These are phyloP conservation scores for Didymellaceae sp. DNA, from an alignment of 2,329 filamentous ascomycete genomes.

Conservation along the genomic window DNA sequence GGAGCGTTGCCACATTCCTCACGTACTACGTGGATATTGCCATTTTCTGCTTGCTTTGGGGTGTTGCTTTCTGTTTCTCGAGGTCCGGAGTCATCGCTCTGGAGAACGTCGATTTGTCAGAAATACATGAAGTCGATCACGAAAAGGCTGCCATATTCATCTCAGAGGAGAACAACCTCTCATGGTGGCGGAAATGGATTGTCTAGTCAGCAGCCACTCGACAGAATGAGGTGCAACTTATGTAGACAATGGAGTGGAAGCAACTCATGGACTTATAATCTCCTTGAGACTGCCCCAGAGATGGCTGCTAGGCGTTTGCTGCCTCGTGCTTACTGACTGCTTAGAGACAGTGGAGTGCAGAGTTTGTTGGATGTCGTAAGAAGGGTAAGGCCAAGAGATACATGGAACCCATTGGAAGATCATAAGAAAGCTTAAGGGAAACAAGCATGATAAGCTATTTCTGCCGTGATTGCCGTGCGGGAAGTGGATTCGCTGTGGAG, in stretches of 20 bases:
- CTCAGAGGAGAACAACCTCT: background rate
- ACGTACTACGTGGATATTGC: conserved; percentile 60
- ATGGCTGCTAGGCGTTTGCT: no score
- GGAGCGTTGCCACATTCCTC: conserved; percentile 53
- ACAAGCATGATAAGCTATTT: background rate
- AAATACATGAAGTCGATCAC: background rate
- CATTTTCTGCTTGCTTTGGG: conserved; percentile 15
- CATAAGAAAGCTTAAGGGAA: background rate
- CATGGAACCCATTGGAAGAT: background rate
- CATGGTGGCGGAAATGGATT: conserved; percentile 1
- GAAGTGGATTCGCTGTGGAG: conserved; percentile 1
- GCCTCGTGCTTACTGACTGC: no score
- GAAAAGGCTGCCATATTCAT: background rate
- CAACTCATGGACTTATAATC: no score
- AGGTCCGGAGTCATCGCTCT: background rate
- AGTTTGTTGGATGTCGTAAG: no score
- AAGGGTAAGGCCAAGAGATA: no score
- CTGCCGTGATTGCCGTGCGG: background rate
- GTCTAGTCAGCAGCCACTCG: background rate
- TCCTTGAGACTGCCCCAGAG: no score
- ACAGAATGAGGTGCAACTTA: no score
- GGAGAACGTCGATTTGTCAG: background rate
- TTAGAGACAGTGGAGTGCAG: no score
- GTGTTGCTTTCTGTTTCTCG: background rate
- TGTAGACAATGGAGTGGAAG: no score